These are phyloP conservation scores for Puccinia polysora DNA, from an alignment of 1,284 basidiomycete species.

Conservation along the genomic window DNA sequence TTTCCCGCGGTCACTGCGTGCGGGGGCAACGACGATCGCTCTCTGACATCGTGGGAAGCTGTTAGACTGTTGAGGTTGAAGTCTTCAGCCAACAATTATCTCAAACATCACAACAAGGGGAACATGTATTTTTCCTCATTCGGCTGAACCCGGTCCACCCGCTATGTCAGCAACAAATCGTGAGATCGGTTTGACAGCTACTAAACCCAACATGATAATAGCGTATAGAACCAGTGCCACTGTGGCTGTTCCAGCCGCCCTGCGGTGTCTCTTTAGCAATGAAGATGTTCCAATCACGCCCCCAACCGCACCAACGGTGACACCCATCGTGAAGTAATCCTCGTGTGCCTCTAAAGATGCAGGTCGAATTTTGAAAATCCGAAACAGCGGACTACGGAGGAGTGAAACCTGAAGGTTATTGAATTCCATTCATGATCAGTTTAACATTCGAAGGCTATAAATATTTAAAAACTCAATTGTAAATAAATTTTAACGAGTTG, in stretches of 20 bases:
- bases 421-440: too few species aligned
- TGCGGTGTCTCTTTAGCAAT: slow-evolving; percentile 8
- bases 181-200: not conserved
- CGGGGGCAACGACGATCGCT: too few species aligned
- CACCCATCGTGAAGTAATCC: slow-evolving; percentile 30
- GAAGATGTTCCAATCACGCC: slow-evolving; percentile 19
- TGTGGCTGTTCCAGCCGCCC: slow-evolving; percentile 20
- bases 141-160: too few species aligned
- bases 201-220: slow-evolving; percentile 6
- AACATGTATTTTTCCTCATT: too few species aligned
- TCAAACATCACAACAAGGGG: too few species aligned
- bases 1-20: too few species aligned
- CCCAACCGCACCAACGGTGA: slow-evolving; percentile 10
- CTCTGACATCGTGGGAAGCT: too few species aligned
- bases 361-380: not conserved
- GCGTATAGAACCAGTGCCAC: slow-evolving; percentile 13
- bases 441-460: too few species aligned
- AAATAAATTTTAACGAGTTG: not conserved
- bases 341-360: slow-evolving; percentile 2
- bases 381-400: not conserved
- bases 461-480: too few species aligned
- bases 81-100: too few species aligned
- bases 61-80: too few species aligned
- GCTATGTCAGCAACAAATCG: not conserved
- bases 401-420: slow-evolving; percentile 7